Percentiles rank a stretch among this genome's conserved stretches.
Conservation (phyloP, 2,329 filamentous ascomycete genomes). For the Aspergillus phoenicis region DNA sequence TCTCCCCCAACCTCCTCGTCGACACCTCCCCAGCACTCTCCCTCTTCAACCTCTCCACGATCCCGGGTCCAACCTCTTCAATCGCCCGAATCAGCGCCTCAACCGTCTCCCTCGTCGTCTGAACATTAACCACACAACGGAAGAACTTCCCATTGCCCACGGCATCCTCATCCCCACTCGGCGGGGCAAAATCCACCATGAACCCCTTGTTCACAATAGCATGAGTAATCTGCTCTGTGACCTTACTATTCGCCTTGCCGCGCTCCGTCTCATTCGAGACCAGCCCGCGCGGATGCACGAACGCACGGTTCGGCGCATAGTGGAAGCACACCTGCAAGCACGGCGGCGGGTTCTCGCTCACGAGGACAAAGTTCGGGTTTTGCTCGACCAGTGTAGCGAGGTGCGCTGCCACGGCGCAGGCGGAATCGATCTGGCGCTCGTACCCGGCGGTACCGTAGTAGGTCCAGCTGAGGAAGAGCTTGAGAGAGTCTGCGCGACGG, state of each 20-base stretch:
- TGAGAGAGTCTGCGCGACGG: conserved; percentile 79
- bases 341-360: conserved; percentile 75
- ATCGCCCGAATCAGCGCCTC: conserved; percentile 65
- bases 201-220: conserved; percentile 62
- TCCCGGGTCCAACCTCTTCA: conserved; percentile 48
- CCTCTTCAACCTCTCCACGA: conserved; percentile 34
- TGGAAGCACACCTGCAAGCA: conserved; percentile 97
- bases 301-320: conserved; percentile 63
- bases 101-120: conserved; percentile 61
- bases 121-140: conserved; percentile 67
- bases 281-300: conserved; percentile 43
- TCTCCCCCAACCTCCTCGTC: conserved; percentile 34
- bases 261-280: conserved; percentile 39
- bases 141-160: conserved; percentile 66
- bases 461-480: conserved; percentile 84
- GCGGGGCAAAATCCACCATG: conserved; percentile 69
- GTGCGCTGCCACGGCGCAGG: conserved; percentile 70
- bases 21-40: conserved; percentile 17
- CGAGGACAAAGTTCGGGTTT: conserved; percentile 66
- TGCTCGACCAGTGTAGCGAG: conserved; percentile 63
- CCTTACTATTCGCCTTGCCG: conserved; percentile 54
- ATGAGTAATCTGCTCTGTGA: conserved; percentile 59
- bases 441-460: conserved; percentile 84
- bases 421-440: conserved; percentile 67
- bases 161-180: conserved; percentile 51